These are phyloP conservation scores for Trichoderma sp. DNA, from an alignment of 2,329 filamentous ascomycete species.

Conservation along the genomic window DNA sequence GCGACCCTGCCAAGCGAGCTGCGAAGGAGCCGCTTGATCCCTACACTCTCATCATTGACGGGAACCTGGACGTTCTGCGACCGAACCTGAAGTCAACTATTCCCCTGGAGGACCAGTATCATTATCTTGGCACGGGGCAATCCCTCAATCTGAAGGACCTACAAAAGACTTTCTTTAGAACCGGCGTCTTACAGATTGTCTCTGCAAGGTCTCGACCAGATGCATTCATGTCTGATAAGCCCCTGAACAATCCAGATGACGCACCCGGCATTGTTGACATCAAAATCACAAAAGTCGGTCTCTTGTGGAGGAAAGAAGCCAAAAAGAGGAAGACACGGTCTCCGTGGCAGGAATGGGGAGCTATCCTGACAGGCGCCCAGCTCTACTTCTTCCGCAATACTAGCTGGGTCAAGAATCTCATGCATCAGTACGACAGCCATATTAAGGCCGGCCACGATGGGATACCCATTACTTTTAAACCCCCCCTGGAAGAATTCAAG, in stretches of 20 bases:
- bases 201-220: constrained; percentile 91
- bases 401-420: constrained; percentile 85
- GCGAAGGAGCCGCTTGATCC: constrained; percentile 88
- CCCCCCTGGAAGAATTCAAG: constrained; percentile 87
- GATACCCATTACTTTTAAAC: constrained; percentile 82
- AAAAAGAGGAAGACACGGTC: constrained; percentile 94
- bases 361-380: constrained; percentile 92
- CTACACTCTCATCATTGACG: constrained; percentile 89
- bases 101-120: constrained; percentile 87
- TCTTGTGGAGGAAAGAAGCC: constrained; percentile 89
- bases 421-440: constrained; percentile 83
- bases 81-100: constrained; percentile 91
- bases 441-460: constrained; percentile 73
- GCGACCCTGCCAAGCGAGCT: constrained; percentile 54
- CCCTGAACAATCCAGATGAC: constrained; percentile 78
- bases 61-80: constrained; percentile 76
- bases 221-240: constrained; percentile 88
- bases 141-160: constrained; percentile 76
- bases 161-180: constrained; percentile 86
- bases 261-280: constrained; percentile 94
- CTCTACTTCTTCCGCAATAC: constrained; percentile 96
- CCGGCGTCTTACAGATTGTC: constrained; percentile 89
- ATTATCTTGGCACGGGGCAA: constrained; percentile 75
- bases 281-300: constrained; percentile 92
- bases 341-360: constrained; percentile 99